These are phyloP conservation scores for Tolypocladium ovalisporum DNA, from an alignment of 2,329 filamentous ascomycete species.

Conservation along the genomic window DNA sequence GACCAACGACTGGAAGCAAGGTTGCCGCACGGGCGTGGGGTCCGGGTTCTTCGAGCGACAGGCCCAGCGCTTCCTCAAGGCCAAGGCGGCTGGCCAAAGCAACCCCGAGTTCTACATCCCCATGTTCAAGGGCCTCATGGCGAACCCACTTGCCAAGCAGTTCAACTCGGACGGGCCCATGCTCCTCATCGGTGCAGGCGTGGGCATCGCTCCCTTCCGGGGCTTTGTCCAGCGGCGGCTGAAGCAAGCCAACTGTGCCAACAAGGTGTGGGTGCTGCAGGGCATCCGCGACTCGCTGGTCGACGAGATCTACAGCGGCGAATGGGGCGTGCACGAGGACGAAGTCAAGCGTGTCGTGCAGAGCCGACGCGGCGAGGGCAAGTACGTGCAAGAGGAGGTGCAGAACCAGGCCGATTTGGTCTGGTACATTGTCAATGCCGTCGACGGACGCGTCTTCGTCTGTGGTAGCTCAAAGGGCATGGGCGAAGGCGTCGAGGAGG, in stretches of 20 bases:
- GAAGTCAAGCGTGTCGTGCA: slow-evolving; percentile 76
- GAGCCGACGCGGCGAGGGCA: slow-evolving; percentile 64
- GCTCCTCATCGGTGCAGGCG: slow-evolving; percentile 92
- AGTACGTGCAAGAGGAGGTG: slow-evolving; percentile 96
- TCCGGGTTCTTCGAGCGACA: slow-evolving; percentile 90
- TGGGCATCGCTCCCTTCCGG: slow-evolving; percentile 93
- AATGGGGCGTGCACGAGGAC: slow-evolving; percentile 88
- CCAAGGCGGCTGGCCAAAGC: slow-evolving; percentile 48
- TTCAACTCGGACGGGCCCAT: slow-evolving; percentile 93
- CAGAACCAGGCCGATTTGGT: slow-evolving; percentile 86
- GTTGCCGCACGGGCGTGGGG: slow-evolving; percentile 69
- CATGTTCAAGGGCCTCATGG: slow-evolving; percentile 98
- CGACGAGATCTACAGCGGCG: slow-evolving; percentile 92
- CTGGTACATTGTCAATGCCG: slow-evolving; percentile 92
- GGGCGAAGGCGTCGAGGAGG: slow-evolving; percentile 89
- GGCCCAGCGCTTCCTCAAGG: slow-evolving; percentile 59
- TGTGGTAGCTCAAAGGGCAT: slow-evolving; percentile 93
- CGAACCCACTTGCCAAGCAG: slow-evolving; percentile 84
- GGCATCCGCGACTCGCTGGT: slow-evolving; percentile 88
- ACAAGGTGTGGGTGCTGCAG: slow-evolving; percentile 96
- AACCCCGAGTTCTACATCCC: slow-evolving; percentile 63
- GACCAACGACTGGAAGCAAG: slow-evolving; percentile 63
- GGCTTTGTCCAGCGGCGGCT: slow-evolving; percentile 92
- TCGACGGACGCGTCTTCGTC: slow-evolving; percentile 95
- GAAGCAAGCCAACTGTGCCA: slow-evolving; percentile 90